Percentiles rank a stretch among this genome's conserved stretches.
These are phyloP conservation scores for Penicillium sp. DNA, from an alignment of 2,329 filamentous ascomycete species.

Conservation along the genomic window DNA sequence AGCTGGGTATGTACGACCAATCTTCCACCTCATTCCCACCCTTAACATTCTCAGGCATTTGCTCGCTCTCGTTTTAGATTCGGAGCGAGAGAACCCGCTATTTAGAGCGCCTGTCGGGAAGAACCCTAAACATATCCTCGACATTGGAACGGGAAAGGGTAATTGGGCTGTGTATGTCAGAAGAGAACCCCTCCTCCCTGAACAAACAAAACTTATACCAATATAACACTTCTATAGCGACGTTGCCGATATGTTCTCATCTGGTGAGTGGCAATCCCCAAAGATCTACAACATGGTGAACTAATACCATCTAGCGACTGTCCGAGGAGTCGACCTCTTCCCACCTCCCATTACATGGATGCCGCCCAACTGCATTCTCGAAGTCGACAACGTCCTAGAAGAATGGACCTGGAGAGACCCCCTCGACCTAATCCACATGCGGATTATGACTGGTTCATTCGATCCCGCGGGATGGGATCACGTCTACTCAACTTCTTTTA, in stretches of 20 bases:
- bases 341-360: conserved; percentile 3
- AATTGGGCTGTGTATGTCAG: conserved; percentile 3
- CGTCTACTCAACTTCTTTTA: background rate
- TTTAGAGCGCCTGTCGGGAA: conserved; percentile 12
- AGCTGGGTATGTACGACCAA: conserved; percentile 8
- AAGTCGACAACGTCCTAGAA: conserved; percentile 2
- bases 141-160: conserved; percentile 16
- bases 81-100: conserved; percentile 11
- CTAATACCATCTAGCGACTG: background rate
- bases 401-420: conserved; percentile 1
- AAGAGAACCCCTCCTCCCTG: too few species aligned
- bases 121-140: conserved; percentile 9
- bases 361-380: conserved; percentile 1
- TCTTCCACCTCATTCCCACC: background rate
- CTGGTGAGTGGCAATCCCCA: background rate
- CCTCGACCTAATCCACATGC: conserved; percentile 3
- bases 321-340: conserved; percentile 6
- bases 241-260: conserved; percentile 4
- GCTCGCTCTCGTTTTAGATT: conserved; percentile 12
- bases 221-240: background rate
- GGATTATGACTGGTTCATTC: background rate
- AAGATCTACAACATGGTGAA: background rate
- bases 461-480: background rate
- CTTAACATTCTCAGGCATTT: conserved; percentile 9
- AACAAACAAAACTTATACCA: background rate